Base-by-base conservation (phyloP, 2,329 filamentous ascomycete species). In the Corniculantispora saksenae region DNA sequence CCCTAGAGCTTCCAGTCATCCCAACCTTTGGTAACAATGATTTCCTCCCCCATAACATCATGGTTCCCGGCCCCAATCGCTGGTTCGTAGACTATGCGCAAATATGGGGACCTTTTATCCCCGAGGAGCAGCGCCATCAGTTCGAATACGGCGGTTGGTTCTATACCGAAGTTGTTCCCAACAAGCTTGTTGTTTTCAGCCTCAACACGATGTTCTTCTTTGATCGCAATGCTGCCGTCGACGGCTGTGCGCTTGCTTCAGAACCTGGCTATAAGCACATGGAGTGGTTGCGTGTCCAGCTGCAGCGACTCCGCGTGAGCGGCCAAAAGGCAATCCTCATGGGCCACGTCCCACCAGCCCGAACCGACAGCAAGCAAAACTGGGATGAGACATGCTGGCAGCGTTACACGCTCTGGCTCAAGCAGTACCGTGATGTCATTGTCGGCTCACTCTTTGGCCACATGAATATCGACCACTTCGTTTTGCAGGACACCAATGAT, bases 371-470 rank as follows among this genome's bases (percentile, higher is more conserved):
- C 78, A 98, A 98, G 82, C 86, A 88, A 72, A 89, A 88, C 67
- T 99, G 95, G 95, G 93, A 97, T 70, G 94, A 98, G 81, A 93
- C 91, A 0, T 99, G 95, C 79, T 99, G 94, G 94, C 94, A 97
- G 76, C 97, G 97, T 75, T 99, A 97, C 77, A 91, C 93, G 0
- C 80, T 98, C 4, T 98, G 94, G 93, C 80, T 94, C 72, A 86
- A 88, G 70, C 93, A 96, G 76, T 99, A 93, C 77, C 91, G 95
- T 40, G 95, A 99, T 75, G 90, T 99, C 45, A 84, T 99, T 23
- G 84, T 94, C 23, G 88, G 86, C 15, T 88, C 88, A 29, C 74
- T 97, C 7, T 99, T 91, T 73, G 95, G 94, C 1, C 95, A 99
- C 75, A 98, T 99, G 95, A 99, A 99, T 73, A 91, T 97, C 69